phyloP scores from a whole-genome alignment of 768 basidiomycete genomes.

The Mycena indigotica region DNA sequence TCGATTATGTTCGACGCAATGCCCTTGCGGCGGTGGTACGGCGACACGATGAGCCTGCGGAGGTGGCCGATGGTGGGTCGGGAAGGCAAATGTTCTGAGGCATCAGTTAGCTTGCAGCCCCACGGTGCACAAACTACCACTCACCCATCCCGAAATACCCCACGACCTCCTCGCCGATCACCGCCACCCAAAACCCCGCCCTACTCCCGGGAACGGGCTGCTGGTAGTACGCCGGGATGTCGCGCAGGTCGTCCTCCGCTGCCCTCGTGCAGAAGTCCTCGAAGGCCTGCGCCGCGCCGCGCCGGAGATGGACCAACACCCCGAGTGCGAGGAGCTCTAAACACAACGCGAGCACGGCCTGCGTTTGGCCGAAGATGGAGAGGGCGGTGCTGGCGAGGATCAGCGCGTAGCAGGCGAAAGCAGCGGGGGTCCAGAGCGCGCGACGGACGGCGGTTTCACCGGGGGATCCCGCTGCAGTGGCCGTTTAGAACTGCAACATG shows the following conservation, averaged over 20 bases:
- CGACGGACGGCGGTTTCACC: background rate
- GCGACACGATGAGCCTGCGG: conserved; percentile 25
- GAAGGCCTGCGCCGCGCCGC: background rate
- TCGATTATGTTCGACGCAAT: conserved; percentile 21
- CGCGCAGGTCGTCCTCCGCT: conserved; percentile 9
- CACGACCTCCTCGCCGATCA: conserved; percentile 23
- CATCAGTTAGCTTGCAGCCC: background rate
- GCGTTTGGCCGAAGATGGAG: background rate
- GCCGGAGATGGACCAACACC: background rate
- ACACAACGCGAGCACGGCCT: background rate
- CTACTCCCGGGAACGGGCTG: conserved; percentile 8
- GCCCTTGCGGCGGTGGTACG: conserved; percentile 17
- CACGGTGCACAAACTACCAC: background rate
- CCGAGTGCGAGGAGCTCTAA: background rate
- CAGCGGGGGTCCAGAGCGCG: background rate
- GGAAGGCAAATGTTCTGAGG: conserved; percentile 5
- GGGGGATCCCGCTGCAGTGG: conserved; percentile 9
- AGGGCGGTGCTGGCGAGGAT: background rate
- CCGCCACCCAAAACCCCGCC: conserved; percentile 30
- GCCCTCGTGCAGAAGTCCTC: conserved; percentile 3
- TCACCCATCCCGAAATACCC: conserved; percentile 26
- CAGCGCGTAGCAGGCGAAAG: conserved; percentile 1
- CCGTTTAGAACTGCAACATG: background rate
- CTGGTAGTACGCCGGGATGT: conserved; percentile 17
- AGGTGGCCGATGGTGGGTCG: conserved; percentile 17